Evolutionary conservation across 352 stramenopile genomes (phyloP).

Genomic region (Phytopythium boreale): DNA sequence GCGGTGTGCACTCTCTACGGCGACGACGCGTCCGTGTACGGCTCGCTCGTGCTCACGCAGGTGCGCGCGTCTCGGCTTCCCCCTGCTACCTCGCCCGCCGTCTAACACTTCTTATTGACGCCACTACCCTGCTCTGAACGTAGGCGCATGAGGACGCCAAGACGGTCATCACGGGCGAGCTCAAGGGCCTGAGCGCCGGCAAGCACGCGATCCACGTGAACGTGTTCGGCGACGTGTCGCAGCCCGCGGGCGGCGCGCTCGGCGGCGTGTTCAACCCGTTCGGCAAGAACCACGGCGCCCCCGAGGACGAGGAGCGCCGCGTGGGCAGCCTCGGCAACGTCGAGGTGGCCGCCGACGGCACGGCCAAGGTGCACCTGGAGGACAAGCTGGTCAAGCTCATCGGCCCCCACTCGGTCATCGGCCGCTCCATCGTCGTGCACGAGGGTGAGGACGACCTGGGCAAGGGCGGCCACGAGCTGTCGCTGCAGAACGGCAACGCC

Average conservation of each 20-base stretch:
- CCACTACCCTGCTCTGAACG: background rate
- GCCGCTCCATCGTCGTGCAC: slow-evolving; percentile 94
- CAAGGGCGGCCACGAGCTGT: slow-evolving; percentile 96
- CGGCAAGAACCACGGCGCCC: slow-evolving; percentile 96
- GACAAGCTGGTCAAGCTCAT: slow-evolving; percentile 97
- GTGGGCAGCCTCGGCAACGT: slow-evolving; percentile 95
- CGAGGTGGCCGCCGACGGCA: slow-evolving; percentile 74
- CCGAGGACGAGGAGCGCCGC: slow-evolving; percentile 94
- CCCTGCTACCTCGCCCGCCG: background rate
- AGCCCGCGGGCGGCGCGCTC: slow-evolving; percentile 62
- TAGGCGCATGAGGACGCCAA: slow-evolving; percentile 85
- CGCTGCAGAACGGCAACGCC: slow-evolving; percentile 95
- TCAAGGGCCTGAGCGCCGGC: slow-evolving; percentile 74
- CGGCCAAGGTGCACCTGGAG: slow-evolving; percentile 90
- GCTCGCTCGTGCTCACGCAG: slow-evolving; percentile 78
- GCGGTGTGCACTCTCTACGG: slow-evolving; percentile 86
- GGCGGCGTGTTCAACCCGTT: slow-evolving; percentile 98
- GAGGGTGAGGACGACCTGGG: slow-evolving; percentile 95
- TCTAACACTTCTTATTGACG: background rate
- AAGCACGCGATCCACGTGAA: slow-evolving; percentile 96
- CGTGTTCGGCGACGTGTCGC: slow-evolving; percentile 93
- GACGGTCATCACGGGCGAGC: slow-evolving; percentile 79
- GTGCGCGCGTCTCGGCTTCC: slow-evolving; percentile 13
- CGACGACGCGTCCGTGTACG: slow-evolving; percentile 78
- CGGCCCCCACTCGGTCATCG: slow-evolving; percentile 97